Evolutionary conservation across 2,329 filamentous ascomycete genomes (phyloP).

Genomic region (Corinectria fuckeliana): DNA sequence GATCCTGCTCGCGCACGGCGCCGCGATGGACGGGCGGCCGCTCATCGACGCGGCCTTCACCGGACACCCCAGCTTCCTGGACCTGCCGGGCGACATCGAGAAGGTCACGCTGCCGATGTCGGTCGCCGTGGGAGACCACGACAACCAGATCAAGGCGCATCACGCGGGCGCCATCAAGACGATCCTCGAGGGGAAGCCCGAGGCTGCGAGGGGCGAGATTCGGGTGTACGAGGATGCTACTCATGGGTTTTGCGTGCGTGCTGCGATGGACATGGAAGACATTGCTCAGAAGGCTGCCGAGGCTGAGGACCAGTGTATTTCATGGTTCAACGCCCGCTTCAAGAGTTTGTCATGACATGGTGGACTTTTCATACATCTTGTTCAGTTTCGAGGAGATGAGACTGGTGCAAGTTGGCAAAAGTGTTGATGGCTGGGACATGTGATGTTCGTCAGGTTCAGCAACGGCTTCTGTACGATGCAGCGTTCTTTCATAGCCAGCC

Average conservation of each 20-base stretch:
- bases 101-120: conserved; percentile 52
- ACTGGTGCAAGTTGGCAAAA: conserved; percentile 39
- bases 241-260: conserved; percentile 51
- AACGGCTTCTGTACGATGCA: background rate
- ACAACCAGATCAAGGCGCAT: conserved; percentile 46
- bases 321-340: conserved; percentile 42
- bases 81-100: conserved; percentile 55
- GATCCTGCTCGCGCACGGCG: conserved; percentile 53
- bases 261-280: conserved; percentile 36
- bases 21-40: conserved; percentile 37
- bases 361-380: background rate
- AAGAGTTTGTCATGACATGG: conserved; percentile 3
- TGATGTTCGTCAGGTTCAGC: background rate
- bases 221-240: conserved; percentile 46
- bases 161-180: conserved; percentile 44
- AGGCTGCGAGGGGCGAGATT: conserved; percentile 44
- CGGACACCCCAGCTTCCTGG: conserved; percentile 58
- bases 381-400: too few species aligned
- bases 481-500: background rate
- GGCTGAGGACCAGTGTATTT: conserved; percentile 44
- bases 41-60: conserved; percentile 60
- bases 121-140: conserved; percentile 54
- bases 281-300: conserved; percentile 36
- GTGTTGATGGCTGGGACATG: background rate
- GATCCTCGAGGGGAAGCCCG: conserved; percentile 44